Base-by-base conservation (phyloP, 768 basidiomycete species). In the Chiua virens region DNA sequence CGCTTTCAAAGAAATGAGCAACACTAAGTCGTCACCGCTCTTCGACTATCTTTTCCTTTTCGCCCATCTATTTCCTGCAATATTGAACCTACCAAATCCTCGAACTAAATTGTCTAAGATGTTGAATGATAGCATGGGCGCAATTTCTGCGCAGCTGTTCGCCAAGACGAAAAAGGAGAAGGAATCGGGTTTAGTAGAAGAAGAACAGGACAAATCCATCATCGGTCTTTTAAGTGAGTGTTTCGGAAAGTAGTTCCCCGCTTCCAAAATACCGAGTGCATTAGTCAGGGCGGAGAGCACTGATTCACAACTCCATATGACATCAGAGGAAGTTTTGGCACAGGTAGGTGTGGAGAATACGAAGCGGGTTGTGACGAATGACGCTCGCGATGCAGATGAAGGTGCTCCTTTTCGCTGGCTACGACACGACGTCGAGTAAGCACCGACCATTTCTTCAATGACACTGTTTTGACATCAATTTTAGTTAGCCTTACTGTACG, bases 351-450 rank as follows among this genome's bases (percentile, higher is more conserved):
- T 13, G 10, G 22, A 13, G 22, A 14, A 22, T 28, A 10, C 32
- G 3, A 14, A 39, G 18, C 36, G 23, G 18, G 4, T 11, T 38
- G 43, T 8, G 2, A 20, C 15, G 1, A 10, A 10, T 7, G 25
- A 45, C 8, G n/a, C 40, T 10, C 4, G 11, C 14, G 2, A 23
- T 21, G 18, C 28, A 69, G 67, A 66, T 73, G 67, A 76, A 67
- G 45, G 63, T 71, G 1, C 59, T 76, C 1, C 63, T 76, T 43
- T 50, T 75, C 25, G 67, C 68, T 22, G 75, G 75, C n/a, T 73
- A 75, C 49, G 73, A 75, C 53, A 74, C 74, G 10, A 73, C 73
- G 4, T 73, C 73, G 3, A 68, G 74, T 71, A 50, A 39, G 66
- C 44, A 40, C 2, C 2, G 8, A 20, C 4, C 25, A 7, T 22